Evolutionary conservation across 2,329 filamentous ascomycete genomes (phyloP).

Genomic region (Alternaria longipes): DNA sequence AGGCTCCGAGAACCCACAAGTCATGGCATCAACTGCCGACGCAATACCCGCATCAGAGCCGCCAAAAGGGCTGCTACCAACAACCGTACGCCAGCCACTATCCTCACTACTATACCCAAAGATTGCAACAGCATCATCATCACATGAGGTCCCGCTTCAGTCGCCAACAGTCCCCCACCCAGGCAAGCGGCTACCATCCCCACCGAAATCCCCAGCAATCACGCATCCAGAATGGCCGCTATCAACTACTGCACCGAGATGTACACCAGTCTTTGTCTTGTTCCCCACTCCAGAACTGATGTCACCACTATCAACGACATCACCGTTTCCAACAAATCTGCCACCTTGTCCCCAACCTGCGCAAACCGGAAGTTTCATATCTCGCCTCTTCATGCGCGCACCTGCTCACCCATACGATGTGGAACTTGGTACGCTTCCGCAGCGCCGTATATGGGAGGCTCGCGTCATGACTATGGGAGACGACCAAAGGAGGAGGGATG

Average conservation of each 20-base stretch:
- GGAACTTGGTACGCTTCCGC: not conserved
- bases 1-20: not conserved
- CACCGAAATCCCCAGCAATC: not conserved
- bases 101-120: not conserved
- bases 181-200: not conserved
- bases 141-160: not conserved
- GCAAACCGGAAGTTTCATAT: not conserved
- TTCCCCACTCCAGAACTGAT: not conserved
- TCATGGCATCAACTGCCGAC: not conserved
- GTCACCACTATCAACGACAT: not conserved
- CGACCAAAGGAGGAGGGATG: not conserved
- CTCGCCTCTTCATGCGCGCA: constrained; percentile 1
- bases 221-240: not conserved
- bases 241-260: not conserved
- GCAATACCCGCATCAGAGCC: not conserved
- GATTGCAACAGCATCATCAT: not conserved
- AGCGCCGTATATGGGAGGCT: too few species aligned
- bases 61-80: not conserved
- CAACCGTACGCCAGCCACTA: not conserved
- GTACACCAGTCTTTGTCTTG: not conserved
- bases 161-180: not conserved
- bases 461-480: not conserved
- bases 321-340: not conserved
- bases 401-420: constrained; percentile 1
- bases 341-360: not conserved